Percentiles rank a stretch among this genome's conserved stretches.
phyloP scores from a whole-genome alignment of 2,329 filamentous ascomycete genomes.

The Xylariomycetidae sp. region DNA sequence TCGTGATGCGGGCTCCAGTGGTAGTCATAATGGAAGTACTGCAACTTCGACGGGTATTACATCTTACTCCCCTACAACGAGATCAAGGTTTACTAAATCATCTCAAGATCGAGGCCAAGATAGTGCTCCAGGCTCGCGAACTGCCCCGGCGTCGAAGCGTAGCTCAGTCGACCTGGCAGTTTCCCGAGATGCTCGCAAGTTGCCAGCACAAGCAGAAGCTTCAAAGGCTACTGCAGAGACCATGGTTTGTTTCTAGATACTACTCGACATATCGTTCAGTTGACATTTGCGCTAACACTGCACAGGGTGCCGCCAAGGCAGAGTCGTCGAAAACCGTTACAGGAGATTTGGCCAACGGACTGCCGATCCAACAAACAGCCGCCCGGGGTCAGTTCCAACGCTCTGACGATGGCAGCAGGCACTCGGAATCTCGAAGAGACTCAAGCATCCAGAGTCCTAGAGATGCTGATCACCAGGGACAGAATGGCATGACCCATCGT shows the following conservation, averaged over 20 bases:
- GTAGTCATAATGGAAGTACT: conserved; percentile 12
- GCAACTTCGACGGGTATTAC: conserved; percentile 10
- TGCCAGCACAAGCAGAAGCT: conserved; percentile 33
- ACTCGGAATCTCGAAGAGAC: conserved; percentile 17
- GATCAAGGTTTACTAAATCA: conserved; percentile 9
- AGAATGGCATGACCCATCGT: conserved; percentile 22
- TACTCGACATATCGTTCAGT: too few relatives aligned
- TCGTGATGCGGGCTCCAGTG: conserved; percentile 19
- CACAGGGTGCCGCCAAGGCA: too few relatives aligned
- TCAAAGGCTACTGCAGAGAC: conserved; percentile 35
- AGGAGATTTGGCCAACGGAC: conserved; percentile 12
- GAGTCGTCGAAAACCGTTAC: conserved; percentile 16
- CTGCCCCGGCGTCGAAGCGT: conserved; percentile 39
- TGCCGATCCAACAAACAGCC: conserved; percentile 8
- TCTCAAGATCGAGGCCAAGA: conserved; percentile 19
- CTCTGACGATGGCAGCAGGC: conserved; percentile 15
- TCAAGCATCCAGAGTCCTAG: conserved; percentile 11
- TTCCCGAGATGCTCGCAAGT: conserved; percentile 44
- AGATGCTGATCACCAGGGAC: conserved; percentile 17
- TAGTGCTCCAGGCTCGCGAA: conserved; percentile 21
- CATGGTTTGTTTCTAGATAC: too few relatives aligned
- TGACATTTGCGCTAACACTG: too few relatives aligned
- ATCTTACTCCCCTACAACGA: not conserved
- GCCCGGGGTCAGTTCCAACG: conserved; percentile 13
- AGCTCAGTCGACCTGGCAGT: conserved; percentile 35